A percentile compares a stretch with the other conserved stretches of the same genome.
phyloP scores from a whole-genome alignment of 2,329 filamentous ascomycete species.

The Thelonectria rubi region DNA sequence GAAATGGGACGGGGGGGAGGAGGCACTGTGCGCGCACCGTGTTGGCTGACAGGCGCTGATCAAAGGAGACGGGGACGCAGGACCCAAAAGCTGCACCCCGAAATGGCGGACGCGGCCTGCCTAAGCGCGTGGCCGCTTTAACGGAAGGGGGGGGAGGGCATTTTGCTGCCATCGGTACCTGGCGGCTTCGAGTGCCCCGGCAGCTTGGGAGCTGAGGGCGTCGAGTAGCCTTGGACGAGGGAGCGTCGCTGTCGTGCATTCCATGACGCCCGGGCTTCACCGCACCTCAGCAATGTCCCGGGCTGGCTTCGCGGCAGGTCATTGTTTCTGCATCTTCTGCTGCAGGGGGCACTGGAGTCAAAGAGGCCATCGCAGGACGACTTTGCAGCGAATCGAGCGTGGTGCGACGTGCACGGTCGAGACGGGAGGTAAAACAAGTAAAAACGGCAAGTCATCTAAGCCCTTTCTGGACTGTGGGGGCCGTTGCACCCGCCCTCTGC shows the following conservation, averaged over 20 bases:
- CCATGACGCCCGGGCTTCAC: neutral
- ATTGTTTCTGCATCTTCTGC: too few relatives aligned
- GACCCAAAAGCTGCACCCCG: neutral
- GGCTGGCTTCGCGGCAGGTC: neutral
- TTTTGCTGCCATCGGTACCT: neutral
- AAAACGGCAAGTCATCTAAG: conserved; percentile 16
- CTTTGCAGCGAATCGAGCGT: conserved; percentile 14
- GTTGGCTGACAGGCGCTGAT: neutral
- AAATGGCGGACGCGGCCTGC: conserved; percentile 13
- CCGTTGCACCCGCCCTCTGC: neutral
- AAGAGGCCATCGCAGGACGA: neutral
- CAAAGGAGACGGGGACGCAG: conserved; percentile 4
- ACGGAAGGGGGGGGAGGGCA: too few relatives aligned
- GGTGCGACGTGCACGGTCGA: conserved; percentile 4
- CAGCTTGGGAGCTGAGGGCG: too few relatives aligned
- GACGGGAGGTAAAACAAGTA: neutral
- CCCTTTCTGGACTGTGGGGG: conserved; percentile 7
- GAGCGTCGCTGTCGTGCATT: conserved; percentile 1
- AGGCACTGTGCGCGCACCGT: neutral
- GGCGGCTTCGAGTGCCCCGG: too few relatives aligned
- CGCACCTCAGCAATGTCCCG: too few relatives aligned
- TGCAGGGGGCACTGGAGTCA: neutral
- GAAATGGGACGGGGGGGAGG: neutral
- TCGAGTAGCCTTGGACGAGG: too few relatives aligned
- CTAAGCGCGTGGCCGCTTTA: conserved; percentile 19